A percentile compares a stretch with the other conserved stretches of the same genome.
These are phyloP conservation scores for Ceratopteris richardii DNA, from an alignment of 75 land plant genomes.

Conservation along the genomic window DNA sequence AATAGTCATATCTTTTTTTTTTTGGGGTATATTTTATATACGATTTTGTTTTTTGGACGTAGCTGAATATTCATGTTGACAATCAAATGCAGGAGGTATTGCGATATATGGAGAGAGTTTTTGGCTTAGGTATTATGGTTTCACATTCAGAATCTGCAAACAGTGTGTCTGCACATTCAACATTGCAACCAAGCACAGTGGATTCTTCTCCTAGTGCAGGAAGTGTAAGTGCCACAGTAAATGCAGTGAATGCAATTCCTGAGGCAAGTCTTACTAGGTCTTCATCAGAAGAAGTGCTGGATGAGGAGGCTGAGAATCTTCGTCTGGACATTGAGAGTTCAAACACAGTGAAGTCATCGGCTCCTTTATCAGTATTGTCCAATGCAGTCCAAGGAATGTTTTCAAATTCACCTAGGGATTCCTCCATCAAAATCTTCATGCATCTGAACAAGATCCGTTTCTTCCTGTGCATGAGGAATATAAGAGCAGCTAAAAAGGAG, in stretches of 20 bases:
- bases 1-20: too few species aligned
- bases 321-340: conserved; percentile 52
- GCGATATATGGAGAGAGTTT: conserved; percentile 70
- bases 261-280: conserved; percentile 55
- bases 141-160: conserved; percentile 43
- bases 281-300: conserved; percentile 67
- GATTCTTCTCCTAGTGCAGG: conserved; percentile 19
- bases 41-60: too few species aligned
- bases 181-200: conserved; percentile 20
- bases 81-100: conserved; percentile 56
- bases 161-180: conserved; percentile 19
- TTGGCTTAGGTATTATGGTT: conserved; percentile 35
- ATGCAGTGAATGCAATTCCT: conserved; percentile 20
- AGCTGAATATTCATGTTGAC: too few species aligned
- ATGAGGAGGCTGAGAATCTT: conserved; percentile 56
- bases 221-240: conserved; percentile 22
- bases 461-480: conserved; percentile 62
- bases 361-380: conserved; percentile 24
- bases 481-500: conserved; percentile 82
- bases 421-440: conserved; percentile 64
- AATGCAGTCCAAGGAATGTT: conserved; percentile 17
- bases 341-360: conserved; percentile 24
- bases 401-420: conserved; percentile 25
- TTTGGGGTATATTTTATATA: too few species aligned
- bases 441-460: conserved; percentile 85